Evolutionary conservation across 2,329 filamentous ascomycete genomes (phyloP).

Genomic region (Talaromyces sp.): DNA sequence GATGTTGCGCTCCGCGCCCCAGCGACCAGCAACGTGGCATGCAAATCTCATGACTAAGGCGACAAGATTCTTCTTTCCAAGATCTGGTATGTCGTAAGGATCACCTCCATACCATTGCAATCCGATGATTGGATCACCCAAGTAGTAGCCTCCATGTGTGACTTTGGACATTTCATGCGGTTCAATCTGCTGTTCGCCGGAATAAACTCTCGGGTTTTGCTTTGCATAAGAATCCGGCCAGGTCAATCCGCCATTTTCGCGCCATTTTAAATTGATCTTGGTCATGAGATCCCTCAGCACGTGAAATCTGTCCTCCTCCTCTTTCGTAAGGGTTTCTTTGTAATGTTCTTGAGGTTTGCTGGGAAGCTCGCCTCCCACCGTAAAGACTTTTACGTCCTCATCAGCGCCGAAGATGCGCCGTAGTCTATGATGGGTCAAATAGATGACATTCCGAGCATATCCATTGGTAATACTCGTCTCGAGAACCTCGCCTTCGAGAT

Average conservation of each 20-base stretch:
- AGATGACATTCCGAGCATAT: conserved; percentile 49
- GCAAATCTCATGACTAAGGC: conserved; percentile 53
- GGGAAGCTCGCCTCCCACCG: conserved; percentile 26
- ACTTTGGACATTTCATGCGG: background rate
- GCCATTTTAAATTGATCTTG: conserved; percentile 29
- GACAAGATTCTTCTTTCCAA: conserved; percentile 36
- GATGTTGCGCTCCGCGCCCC: conserved; percentile 32
- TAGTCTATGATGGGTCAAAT: conserved; percentile 44
- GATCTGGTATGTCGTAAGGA: conserved; percentile 31
- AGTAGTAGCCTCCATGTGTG: conserved; percentile 24
- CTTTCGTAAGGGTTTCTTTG: conserved; percentile 21
- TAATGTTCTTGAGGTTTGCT: conserved; percentile 16
- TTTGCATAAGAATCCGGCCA: conserved; percentile 14
- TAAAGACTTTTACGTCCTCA: conserved; percentile 17
- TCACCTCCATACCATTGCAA: conserved; percentile 23
- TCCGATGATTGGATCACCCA: conserved; percentile 40
- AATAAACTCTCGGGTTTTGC: conserved; percentile 1
- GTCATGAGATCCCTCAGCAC: conserved; percentile 34
- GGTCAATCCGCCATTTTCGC: conserved; percentile 36
- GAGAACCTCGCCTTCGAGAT: conserved; percentile 46
- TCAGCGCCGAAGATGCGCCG: conserved; percentile 33
- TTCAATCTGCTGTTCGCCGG: background rate
- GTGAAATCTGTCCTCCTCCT: conserved; percentile 31
- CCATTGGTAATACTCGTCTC: conserved; percentile 52
- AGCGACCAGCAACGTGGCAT: conserved; percentile 29